Base-by-base conservation (phyloP, 352 stramenopile species). In the Saprolegnia diclina region DNA sequence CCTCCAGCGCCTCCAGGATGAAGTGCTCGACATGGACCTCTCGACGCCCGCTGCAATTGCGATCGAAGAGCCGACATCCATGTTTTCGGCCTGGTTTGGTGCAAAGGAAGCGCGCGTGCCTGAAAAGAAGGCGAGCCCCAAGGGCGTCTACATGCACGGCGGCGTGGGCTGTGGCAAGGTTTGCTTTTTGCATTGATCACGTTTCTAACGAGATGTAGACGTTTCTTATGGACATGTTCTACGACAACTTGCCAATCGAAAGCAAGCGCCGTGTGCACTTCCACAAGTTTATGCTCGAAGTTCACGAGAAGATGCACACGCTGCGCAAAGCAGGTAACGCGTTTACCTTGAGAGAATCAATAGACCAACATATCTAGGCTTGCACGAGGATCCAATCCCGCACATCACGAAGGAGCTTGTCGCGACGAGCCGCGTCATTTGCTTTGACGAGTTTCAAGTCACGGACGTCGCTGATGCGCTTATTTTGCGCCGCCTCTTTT, bases 371-470 rank as follows among this genome's bases (percentile, higher is more conserved):
- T 89, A 44, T 72, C 85, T 42, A 84, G 73, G 2, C 11, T 24
- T 59, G 11, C 83, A 71, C 52, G 78, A 89, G 45, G 86, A 94
- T 64, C 82, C 84, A 19, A 92, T 94, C 56, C 83, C 84, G 65
- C 79, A 89, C 62, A 87, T 99, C 57, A 85, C 89, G 11, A 72
- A 88, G 56, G 82, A 98, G 61, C 67, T 99, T 9, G 76, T 97
- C 35, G 35, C 79, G 46, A 83, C 92, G 67, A 88, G 87, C 32
- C 95, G 90, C 71, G 71, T 99, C 35, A 77, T 99, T 6, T 98
- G 94, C 81, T 98, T 99, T 73, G 97, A 99, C 76, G 97, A 99
- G 82, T 99, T 99, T 68, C 95, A 99, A 80, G 91, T 98, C 38
- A 98, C 92, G 5, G 97, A 99, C 76, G 91, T 99, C 54, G 96